Conservation (phyloP, 306 rosid species). For the Spatholobus suberectus region DNA sequence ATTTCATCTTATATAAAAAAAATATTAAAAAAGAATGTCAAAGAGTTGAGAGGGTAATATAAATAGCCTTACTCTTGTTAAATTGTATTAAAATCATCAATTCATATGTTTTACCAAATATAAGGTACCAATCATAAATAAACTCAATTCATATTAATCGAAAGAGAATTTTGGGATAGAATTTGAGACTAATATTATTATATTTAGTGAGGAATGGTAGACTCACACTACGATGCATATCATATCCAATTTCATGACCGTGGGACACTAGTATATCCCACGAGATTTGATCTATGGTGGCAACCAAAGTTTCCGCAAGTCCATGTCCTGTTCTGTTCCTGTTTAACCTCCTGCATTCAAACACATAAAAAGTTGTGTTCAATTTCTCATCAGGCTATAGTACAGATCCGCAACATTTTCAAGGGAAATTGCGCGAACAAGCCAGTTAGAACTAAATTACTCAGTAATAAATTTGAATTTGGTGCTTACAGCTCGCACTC, state of each 20-base stretch:
- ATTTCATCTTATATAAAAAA: not conserved
- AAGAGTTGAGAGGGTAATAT: not conserved
- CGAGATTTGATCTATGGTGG: constrained; percentile 69
- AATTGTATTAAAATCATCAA: not conserved
- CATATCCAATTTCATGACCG: constrained; percentile 70
- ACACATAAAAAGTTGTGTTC: not conserved
- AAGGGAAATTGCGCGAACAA: too few relatives aligned
- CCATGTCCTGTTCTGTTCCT: constrained; percentile 48
- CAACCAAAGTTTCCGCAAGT: constrained; percentile 59
- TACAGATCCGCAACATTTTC: not conserved
- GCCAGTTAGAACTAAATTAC: not conserved
- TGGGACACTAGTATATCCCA: constrained; percentile 61
- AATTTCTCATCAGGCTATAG: not conserved
- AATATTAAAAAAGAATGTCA: not conserved
- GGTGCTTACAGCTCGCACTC: not conserved
- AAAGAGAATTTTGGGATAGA: not conserved
- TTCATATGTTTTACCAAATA: not conserved
- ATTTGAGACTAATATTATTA: not conserved
- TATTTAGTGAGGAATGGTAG: not conserved
- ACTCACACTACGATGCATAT: constrained; percentile 69
- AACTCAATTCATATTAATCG: not conserved
- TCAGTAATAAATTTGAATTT: not conserved
- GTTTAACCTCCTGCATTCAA: constrained; percentile 59
- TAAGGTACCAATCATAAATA: not conserved
- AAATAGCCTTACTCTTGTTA: not conserved